Percentiles rank a stretch among this genome's conserved stretches.
These are phyloP conservation scores for Solanum clarkiae DNA, from an alignment of 257 asterid species.

Conservation along the genomic window DNA sequence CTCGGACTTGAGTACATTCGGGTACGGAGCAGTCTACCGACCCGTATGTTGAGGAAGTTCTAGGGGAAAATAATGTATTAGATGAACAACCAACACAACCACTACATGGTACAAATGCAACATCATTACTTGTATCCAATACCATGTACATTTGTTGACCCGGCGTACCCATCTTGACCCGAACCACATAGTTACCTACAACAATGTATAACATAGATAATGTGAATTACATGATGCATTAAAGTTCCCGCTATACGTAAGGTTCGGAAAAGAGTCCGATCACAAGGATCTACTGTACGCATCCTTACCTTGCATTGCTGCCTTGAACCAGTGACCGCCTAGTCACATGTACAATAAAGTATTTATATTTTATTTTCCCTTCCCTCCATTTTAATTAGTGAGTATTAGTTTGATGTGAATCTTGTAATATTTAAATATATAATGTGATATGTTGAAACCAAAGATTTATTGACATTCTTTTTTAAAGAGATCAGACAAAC, in stretches of 20 bases:
- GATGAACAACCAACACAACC: slow-evolving; percentile 50
- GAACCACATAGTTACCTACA: slow-evolving; percentile 40
- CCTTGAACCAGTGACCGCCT: too few relatives aligned
- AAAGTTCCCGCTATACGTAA: too few relatives aligned
- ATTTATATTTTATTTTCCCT: too few relatives aligned
- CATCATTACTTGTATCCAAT: slow-evolving; percentile 51
- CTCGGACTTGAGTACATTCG: slow-evolving; percentile 36
- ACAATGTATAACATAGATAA: background rate
- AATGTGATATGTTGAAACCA: too few relatives aligned
- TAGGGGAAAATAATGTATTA: slow-evolving; percentile 9
- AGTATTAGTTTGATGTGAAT: too few relatives aligned
- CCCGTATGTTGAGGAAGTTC: slow-evolving; percentile 23
- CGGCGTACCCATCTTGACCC: slow-evolving; percentile 51
- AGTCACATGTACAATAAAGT: too few relatives aligned
- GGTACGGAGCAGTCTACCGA: slow-evolving; percentile 30
- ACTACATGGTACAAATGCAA: slow-evolving; percentile 49
- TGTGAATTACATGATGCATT: background rate
- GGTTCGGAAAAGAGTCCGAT: rapidly evolving
- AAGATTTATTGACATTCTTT: too few relatives aligned
- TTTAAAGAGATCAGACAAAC: too few relatives aligned
- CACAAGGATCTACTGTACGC: too few relatives aligned
- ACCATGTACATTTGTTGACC: slow-evolving; percentile 44
- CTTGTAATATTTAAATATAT: too few relatives aligned
- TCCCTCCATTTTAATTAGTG: too few relatives aligned
- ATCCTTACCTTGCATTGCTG: too few relatives aligned